Base-by-base conservation (phyloP, 2,329 filamentous ascomycete genomes). In the Didymella arachidicola region DNA sequence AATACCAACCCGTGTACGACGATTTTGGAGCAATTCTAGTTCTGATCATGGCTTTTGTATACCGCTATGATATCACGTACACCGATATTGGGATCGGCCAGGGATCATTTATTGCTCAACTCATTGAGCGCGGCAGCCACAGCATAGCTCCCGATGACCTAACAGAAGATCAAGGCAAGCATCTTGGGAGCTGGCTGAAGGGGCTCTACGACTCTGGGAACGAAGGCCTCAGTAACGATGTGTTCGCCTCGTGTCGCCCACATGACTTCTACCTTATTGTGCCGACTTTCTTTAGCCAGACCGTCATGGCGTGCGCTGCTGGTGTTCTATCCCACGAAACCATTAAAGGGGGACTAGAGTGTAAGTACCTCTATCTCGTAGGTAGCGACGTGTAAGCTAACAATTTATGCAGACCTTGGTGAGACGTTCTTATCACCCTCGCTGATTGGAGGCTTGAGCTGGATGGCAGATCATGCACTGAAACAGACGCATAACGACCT, bases 1-100 rank as follows among this genome's bases (percentile, higher is more conserved):
- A 95, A 71, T 92, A 92, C 67, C 91, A 94, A 72, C 91, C 91
- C 0, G 87, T 93, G 0, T 95, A 95, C 67, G 92, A 95, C 69
- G 92, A 96, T 67, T 95, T 94, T 65, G 90, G 91, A 0, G 87
- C 89, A 0, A 87, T 93, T 16, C 78, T 95, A 7, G 82, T 95
- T 1, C 80, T 95, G 2, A 83, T 93, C 0, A 77, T 93, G 50
- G 89, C 89, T 0, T 89, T 93, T 63, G 84, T 89, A n/a, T 86
- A 92, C 71, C 87, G 92, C 14, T 94, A 93, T 68, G 84, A 86
- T 50, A 80, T 95, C 10, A 84, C 82, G 0, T 79, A 82, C 6
- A 77, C 84, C 4, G 89, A 93, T 34, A 79, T 93, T 29, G 90
- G 89, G 2, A 79, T 86, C 12, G 80, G 84, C 1, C 71, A 82